These are phyloP conservation scores for Colletotrichum sp. DNA, from an alignment of 2,329 filamentous ascomycete species.

Conservation along the genomic window DNA sequence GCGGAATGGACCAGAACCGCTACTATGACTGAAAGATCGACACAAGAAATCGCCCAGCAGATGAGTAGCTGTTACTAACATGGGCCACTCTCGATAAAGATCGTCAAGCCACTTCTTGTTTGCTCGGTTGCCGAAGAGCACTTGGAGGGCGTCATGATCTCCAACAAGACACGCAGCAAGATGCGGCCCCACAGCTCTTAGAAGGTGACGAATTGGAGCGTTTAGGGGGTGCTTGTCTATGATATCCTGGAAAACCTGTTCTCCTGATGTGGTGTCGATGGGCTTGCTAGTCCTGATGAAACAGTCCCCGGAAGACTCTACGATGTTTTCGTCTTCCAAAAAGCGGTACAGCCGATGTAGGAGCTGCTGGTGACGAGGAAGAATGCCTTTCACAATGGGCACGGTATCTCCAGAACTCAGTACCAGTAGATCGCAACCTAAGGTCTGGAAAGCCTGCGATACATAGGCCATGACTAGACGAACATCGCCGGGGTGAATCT, in stretches of 20 bases:
- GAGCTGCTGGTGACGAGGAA: conserved; percentile 30
- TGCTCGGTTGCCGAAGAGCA: conserved; percentile 40
- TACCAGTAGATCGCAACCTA: conserved; percentile 29
- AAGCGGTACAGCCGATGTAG: conserved; percentile 29
- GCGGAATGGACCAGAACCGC: conserved; percentile 24
- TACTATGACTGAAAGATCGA: not conserved
- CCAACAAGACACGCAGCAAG: conserved; percentile 44
- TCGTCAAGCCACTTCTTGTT: conserved; percentile 34
- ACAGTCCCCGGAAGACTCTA: not conserved
- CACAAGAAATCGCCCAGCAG: conserved; percentile 25
- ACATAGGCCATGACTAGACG: conserved; percentile 36
- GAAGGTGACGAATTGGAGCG: conserved; percentile 32
- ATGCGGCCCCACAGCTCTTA: conserved; percentile 32
- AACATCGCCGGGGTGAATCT: conserved; percentile 31
- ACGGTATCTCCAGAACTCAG: conserved; percentile 25
- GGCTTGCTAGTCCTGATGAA: conserved; percentile 18
- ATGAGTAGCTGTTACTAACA: conserved; percentile 25
- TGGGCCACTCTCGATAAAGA: conserved; percentile 37
- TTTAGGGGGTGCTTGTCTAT: conserved; percentile 35
- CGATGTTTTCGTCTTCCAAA: conserved; percentile 24
- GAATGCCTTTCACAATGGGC: conserved; percentile 15
- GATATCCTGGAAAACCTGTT: conserved; percentile 28
- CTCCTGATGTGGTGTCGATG: conserved; percentile 2
- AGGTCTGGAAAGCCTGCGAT: conserved; percentile 31
- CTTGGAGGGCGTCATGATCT: conserved; percentile 34